Evolutionary conservation across 2,329 filamentous ascomycete genomes (phyloP).

Genomic region (Zymoseptoria brevis): DNA sequence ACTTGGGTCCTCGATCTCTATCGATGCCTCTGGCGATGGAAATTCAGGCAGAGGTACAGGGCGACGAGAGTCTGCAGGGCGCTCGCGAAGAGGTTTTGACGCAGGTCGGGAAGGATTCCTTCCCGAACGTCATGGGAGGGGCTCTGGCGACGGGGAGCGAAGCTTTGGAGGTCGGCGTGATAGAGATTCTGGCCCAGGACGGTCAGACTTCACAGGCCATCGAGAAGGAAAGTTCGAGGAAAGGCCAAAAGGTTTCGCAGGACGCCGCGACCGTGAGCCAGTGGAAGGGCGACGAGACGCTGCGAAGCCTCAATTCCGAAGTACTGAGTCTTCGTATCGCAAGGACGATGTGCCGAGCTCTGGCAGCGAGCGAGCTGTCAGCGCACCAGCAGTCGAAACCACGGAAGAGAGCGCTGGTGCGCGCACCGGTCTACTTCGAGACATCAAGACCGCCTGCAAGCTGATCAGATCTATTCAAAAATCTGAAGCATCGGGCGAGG

Average conservation of each 20-base stretch:
- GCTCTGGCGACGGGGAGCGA: background rate
- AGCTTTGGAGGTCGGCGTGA: background rate
- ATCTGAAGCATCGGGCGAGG: constrained; percentile 11
- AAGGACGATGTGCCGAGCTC: background rate
- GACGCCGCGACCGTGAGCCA: background rate
- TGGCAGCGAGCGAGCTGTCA: background rate
- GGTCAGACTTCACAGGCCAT: background rate
- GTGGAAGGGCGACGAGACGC: background rate
- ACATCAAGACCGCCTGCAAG: constrained; percentile 14
- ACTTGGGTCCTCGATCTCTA: background rate
- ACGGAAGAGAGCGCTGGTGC: background rate
- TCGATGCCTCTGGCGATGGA: background rate
- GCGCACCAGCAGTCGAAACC: background rate
- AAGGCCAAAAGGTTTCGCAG: background rate
- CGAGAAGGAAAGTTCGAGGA: background rate
- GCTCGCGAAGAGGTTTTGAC: background rate
- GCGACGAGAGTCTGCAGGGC: background rate
- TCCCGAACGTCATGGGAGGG: background rate
- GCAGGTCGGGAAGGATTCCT: background rate
- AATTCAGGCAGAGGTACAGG: background rate
- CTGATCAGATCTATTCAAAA: constrained; percentile 13
- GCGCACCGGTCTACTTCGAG: constrained; percentile 5
- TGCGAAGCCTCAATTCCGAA: background rate
- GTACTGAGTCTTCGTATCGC: background rate
- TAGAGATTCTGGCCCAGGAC: background rate